Conservation (phyloP, 805 yeast species). For the Saccharomycopsis selenospora region DNA sequence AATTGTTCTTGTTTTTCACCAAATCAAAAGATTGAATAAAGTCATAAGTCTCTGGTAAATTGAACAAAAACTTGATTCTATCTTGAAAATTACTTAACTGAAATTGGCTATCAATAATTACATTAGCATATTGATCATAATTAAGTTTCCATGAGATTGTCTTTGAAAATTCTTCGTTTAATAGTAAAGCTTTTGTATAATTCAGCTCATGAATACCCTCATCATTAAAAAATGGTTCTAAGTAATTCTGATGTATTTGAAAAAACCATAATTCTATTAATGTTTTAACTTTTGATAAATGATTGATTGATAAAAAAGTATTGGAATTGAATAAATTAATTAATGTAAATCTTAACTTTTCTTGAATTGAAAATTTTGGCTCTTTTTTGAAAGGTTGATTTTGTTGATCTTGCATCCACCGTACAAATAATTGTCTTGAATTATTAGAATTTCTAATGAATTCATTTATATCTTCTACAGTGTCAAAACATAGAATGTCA, state of each 20-base stretch:
- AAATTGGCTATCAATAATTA: neutral
- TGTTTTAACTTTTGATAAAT: neutral
- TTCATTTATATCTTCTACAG: neutral
- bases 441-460: neutral
- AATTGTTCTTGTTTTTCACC: slow-evolving; percentile 2
- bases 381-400: neutral
- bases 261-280: neutral
- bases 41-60: neutral
- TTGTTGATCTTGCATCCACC: neutral
- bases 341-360: neutral
- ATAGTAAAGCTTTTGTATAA: neutral
- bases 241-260: neutral
- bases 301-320: neutral
- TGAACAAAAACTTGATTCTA: neutral
- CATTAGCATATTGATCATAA: neutral
- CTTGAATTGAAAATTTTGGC: neutral
- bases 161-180: neutral
- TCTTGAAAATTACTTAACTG: neutral
- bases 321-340: neutral
- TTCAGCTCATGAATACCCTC: neutral
- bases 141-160: slow-evolving; percentile 1
- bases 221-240: neutral
- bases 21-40: slow-evolving; percentile 1
- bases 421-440: neutral
- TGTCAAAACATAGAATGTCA: no score